These are phyloP conservation scores for Eruca vesicaria DNA, from an alignment of 441 rosid species.

Conservation along the genomic window DNA sequence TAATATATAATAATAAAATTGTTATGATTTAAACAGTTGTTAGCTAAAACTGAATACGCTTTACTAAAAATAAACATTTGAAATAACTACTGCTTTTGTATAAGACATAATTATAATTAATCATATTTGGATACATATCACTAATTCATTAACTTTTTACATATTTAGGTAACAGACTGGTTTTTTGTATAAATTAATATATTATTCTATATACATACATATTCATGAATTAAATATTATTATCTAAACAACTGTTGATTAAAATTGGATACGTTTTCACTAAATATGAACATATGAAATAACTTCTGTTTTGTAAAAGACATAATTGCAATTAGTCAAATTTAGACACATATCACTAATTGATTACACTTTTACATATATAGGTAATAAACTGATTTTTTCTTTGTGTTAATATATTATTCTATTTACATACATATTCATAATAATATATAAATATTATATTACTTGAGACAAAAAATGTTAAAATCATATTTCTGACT, in stretches of 20 bases:
- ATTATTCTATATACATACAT: background rate
- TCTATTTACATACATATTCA: background rate
- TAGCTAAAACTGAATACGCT: background rate
- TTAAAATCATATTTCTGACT: background rate
- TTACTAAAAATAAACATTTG: background rate
- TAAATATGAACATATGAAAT: background rate
- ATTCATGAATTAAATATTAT: background rate
- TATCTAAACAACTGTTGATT: background rate
- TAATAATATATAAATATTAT: background rate
- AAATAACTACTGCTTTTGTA: background rate
- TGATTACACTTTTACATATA: background rate
- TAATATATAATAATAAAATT: background rate
- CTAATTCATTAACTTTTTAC: background rate
- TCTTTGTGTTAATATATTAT: background rate
- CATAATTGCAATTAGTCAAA: background rate
- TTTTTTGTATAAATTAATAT: background rate
- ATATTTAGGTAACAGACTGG: background rate
- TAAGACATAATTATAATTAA: background rate
- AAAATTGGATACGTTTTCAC: background rate
- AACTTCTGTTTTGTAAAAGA: background rate
- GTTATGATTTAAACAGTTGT: background rate
- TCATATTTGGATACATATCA: slow-evolving; percentile 16
- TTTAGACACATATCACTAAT: slow-evolving; percentile 3
- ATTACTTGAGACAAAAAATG: background rate
- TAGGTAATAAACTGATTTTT: background rate